phyloP scores from a whole-genome alignment of 352 stramenopile species.

The Pythium chondricola region DNA sequence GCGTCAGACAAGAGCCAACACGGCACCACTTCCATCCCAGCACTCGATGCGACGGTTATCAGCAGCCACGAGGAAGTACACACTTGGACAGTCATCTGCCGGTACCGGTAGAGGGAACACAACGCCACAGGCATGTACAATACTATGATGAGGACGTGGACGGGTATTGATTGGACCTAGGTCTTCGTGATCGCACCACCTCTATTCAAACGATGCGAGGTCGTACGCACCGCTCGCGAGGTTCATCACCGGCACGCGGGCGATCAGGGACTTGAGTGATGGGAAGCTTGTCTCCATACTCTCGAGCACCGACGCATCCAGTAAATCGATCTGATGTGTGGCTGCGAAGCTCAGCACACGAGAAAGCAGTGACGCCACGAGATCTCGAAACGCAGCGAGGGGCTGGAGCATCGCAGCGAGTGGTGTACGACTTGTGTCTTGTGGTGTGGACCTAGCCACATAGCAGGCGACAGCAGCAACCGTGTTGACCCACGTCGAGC shows the following conservation, averaged over 20 bases:
- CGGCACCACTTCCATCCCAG: too few relatives aligned
- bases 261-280: slow-evolving; percentile 3
- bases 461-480: slow-evolving; percentile 14
- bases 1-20: neutral
- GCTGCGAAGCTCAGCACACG: slow-evolving; percentile 19
- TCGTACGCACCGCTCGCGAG: slow-evolving; percentile 1
- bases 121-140: neutral
- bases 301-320: slow-evolving; percentile 12
- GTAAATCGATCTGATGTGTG: slow-evolving; percentile 17
- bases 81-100: too few relatives aligned
- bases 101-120: too few relatives aligned
- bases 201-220: neutral
- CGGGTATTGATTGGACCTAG: neutral
- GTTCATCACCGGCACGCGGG: slow-evolving; percentile 16
- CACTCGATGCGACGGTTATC: neutral
- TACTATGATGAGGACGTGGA: slow-evolving; percentile 3
- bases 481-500: slow-evolving; percentile 32
- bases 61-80: too few relatives aligned
- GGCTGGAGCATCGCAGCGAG: slow-evolving; percentile 3
- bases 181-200: neutral
- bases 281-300: slow-evolving; percentile 17
- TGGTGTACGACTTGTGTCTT: neutral
- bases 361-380: slow-evolving; percentile 6
- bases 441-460: neutral
- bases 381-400: neutral